These are phyloP conservation scores for Botryotinia globosa DNA, from an alignment of 2,329 filamentous ascomycete species.

Conservation along the genomic window DNA sequence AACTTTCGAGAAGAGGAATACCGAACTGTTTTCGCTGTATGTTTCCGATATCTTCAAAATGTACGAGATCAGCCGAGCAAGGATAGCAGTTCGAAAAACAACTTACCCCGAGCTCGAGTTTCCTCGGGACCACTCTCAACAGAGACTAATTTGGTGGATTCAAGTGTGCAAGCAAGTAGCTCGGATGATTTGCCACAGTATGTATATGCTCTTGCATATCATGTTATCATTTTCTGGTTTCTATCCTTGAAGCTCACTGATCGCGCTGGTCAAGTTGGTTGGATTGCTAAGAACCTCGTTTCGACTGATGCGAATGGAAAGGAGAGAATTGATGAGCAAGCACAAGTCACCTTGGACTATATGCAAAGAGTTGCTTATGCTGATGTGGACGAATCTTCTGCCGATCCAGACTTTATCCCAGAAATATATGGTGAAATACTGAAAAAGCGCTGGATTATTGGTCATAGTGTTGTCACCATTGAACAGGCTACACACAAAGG, in stretches of 20 bases:
- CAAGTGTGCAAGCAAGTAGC: slow-evolving; percentile 42
- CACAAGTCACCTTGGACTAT: slow-evolving; percentile 89
- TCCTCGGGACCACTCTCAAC: slow-evolving; percentile 28
- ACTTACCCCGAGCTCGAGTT: slow-evolving; percentile 37
- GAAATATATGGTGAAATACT: slow-evolving; percentile 63
- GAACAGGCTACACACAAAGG: slow-evolving; percentile 66
- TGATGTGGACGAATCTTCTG: slow-evolving; percentile 73
- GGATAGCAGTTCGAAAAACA: slow-evolving; percentile 39
- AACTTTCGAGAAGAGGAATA: slow-evolving; percentile 92
- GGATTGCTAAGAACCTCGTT: slow-evolving; percentile 81
- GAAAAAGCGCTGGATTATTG: slow-evolving; percentile 69
- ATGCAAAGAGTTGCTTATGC: slow-evolving; percentile 87
- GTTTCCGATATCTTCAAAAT: slow-evolving; percentile 88
- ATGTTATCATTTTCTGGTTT: slow-evolving; percentile 97
- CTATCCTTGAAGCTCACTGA: slow-evolving; percentile 82
- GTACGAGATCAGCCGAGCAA: slow-evolving; percentile 62
- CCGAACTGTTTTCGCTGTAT: slow-evolving; percentile 91
- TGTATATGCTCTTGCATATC: slow-evolving; percentile 88
- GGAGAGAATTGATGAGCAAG: slow-evolving; percentile 83
- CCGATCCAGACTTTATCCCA: slow-evolving; percentile 63
- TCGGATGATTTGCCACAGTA: slow-evolving; percentile 86
- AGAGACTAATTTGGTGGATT: slow-evolving; percentile 44
- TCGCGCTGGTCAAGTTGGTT: slow-evolving; percentile 77
- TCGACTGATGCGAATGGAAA: slow-evolving; percentile 74
- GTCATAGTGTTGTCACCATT: slow-evolving; percentile 70